Evolutionary conservation across 306 rosid species (phyloP).

Genomic region (Sechiopsis laciniata): DNA sequence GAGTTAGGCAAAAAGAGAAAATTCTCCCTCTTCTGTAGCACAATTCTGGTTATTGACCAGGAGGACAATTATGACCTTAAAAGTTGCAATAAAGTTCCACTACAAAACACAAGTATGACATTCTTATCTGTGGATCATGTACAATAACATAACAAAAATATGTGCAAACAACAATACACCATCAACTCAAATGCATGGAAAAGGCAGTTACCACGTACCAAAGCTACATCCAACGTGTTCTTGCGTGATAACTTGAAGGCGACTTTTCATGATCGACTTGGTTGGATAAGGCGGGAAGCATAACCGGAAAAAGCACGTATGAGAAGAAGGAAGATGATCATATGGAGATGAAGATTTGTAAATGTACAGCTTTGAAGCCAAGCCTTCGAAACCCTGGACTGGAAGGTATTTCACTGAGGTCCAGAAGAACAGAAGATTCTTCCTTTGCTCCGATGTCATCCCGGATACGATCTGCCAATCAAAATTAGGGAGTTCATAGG

Average conservation of each 20-base stretch:
- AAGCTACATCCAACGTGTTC: slow-evolving; percentile 86
- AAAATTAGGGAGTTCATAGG: background rate
- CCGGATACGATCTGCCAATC: slow-evolving; percentile 54
- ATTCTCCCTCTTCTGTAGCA: background rate
- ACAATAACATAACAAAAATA: slow-evolving; percentile 14
- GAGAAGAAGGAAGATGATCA: slow-evolving; percentile 69
- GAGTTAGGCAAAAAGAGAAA: background rate
- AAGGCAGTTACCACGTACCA: slow-evolving; percentile 44
- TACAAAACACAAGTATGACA: background rate
- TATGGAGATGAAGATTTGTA: slow-evolving; percentile 43
- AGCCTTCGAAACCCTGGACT: slow-evolving; percentile 77
- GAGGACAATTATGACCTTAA: background rate
- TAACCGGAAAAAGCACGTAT: slow-evolving; percentile 68
- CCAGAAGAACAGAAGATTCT: slow-evolving; percentile 82
- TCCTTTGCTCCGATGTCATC: slow-evolving; percentile 69
- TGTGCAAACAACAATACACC: slow-evolving; percentile 11
- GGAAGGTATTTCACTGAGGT: slow-evolving; percentile 84
- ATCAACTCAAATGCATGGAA: slow-evolving; percentile 10
- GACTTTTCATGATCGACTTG: slow-evolving; percentile 44
- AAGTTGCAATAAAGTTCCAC: background rate
- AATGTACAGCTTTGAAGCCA: slow-evolving; percentile 57
- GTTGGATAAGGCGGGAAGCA: slow-evolving; percentile 73
- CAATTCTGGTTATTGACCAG: background rate
- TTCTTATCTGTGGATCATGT: slow-evolving; percentile 16
- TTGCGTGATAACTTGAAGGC: slow-evolving; percentile 64